Conservation (phyloP, 139 green algal genomes). For the Chara braunii region DNA sequence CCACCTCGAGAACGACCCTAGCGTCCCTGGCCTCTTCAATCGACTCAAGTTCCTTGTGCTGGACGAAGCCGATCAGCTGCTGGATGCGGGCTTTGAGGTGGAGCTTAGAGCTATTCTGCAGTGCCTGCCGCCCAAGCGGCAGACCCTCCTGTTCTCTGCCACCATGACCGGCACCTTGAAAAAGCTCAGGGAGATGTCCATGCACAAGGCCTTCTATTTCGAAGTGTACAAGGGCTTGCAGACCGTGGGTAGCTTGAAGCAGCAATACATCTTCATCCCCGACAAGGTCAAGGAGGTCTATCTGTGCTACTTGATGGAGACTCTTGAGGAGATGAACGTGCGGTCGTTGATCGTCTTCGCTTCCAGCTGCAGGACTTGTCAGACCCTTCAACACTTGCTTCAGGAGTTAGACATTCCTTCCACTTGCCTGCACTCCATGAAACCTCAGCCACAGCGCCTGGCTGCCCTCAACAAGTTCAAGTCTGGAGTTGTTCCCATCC, state of each 20-base stretch:
- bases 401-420: constrained; percentile 64
- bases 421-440: constrained; percentile 37
- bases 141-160: constrained; percentile 90
- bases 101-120: constrained; percentile 50
- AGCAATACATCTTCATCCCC: constrained; percentile 92
- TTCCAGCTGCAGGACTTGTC: constrained; percentile 60
- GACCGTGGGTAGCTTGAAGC: constrained; percentile 61
- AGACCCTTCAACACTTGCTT: constrained; percentile 58
- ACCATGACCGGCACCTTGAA: constrained; percentile 71
- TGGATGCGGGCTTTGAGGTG: constrained; percentile 76
- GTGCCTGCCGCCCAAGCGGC: constrained; percentile 46
- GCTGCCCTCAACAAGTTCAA: constrained; percentile 64
- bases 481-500: constrained; percentile 39
- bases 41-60: constrained; percentile 72
- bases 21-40: constrained; percentile 1
- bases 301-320: constrained; percentile 71
- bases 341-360: constrained; percentile 85
- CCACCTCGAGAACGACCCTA: constrained; percentile 18
- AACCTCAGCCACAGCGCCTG: constrained; percentile 69
- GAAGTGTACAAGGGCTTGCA: constrained; percentile 81
- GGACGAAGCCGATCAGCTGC: constrained; percentile 88
- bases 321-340: constrained; percentile 49
- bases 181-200: constrained; percentile 6
- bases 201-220: constrained; percentile 57
- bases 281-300: constrained; percentile 96